phyloP scores from a whole-genome alignment of 257 asterid genomes.

The Fraxinus americana region DNA sequence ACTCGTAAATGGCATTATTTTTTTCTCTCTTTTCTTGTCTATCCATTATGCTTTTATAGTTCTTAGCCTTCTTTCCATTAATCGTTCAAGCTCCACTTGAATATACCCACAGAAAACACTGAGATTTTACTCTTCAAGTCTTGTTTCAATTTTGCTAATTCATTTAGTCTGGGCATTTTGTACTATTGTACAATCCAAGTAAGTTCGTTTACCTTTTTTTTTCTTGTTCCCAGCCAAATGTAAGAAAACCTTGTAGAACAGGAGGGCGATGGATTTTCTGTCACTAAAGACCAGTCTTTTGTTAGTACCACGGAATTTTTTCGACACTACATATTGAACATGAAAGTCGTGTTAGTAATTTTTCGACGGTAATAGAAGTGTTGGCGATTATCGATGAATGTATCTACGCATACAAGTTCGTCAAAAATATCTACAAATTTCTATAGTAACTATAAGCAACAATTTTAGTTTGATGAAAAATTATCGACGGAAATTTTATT shows the following conservation, averaged over 20 bases:
- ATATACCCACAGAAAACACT: neutral
- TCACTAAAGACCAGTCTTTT: too few species aligned
- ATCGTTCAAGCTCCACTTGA: neutral
- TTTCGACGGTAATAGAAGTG: too few species aligned
- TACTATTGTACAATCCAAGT: neutral
- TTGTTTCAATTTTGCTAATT: constrained; percentile 3
- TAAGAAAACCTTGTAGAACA: neutral
- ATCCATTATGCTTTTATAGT: constrained; percentile 20
- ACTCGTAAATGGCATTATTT: constrained; percentile 38
- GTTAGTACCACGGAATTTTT: too few species aligned
- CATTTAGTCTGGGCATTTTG: constrained; percentile 25
- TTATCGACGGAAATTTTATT: too few species aligned
- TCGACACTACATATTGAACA: too few species aligned
- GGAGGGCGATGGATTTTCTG: too few species aligned
- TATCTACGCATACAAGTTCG: too few species aligned
- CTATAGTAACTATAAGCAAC: too few species aligned
- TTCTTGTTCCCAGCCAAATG: neutral
- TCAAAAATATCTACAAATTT: too few species aligned
- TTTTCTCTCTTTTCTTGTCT: constrained; percentile 17
- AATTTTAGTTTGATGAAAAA: too few species aligned
- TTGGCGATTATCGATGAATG: too few species aligned
- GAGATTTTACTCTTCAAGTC: neutral
- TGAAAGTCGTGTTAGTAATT: too few species aligned
- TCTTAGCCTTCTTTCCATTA: constrained; percentile 9
- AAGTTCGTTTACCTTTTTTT: neutral